A percentile compares a stretch with the other conserved stretches of the same genome.
phyloP scores from a whole-genome alignment of 371 early-diverging fungal genomes.

The Actinomortierella wolfii region DNA sequence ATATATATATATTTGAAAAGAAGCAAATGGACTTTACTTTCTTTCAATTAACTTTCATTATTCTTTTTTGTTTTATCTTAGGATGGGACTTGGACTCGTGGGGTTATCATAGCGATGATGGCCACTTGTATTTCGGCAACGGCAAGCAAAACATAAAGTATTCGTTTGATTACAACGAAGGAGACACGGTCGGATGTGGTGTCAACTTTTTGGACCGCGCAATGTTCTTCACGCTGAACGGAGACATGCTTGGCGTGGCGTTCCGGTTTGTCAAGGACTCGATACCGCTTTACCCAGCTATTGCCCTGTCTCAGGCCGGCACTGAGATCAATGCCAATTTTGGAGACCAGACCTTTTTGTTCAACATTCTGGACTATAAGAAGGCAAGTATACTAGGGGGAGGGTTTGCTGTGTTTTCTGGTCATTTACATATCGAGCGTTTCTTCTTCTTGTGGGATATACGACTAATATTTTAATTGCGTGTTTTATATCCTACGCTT shows the following conservation, averaged over 20 bases:
- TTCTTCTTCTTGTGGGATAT: not conserved
- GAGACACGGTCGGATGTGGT: slow-evolving; percentile 37
- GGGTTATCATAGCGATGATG: slow-evolving; percentile 43
- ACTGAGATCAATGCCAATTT: slow-evolving; percentile 46
- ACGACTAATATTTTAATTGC: too few relatives aligned
- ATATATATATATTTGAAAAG: too few relatives aligned
- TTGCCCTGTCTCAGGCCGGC: slow-evolving; percentile 37
- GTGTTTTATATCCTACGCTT: not conserved
- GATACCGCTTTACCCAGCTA: slow-evolving; percentile 39
- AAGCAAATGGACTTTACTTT: too few relatives aligned
- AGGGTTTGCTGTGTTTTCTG: not conserved
- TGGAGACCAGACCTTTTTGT: slow-evolving; percentile 41
- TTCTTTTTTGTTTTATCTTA: not conserved
- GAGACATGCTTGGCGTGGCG: slow-evolving; percentile 38
- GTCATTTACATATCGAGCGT: not conserved
- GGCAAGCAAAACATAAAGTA: slow-evolving; percentile 33
- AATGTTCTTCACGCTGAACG: slow-evolving; percentile 40
- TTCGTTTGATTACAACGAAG: slow-evolving; percentile 22
- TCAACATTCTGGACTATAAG: slow-evolving; percentile 40
- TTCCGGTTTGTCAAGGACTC: slow-evolving; percentile 38
- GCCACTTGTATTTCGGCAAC: slow-evolving; percentile 38
- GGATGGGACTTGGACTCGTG: slow-evolving; percentile 44
- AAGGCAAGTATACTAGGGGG: slow-evolving; percentile 16
- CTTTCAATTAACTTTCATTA: not conserved
- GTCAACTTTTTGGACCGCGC: slow-evolving; percentile 35